Evolutionary conservation across 2,329 filamentous ascomycete species (phyloP), one percentile per base, ranked within the genome.

Genomic region (Colletotrichum eremochloae): DNA sequence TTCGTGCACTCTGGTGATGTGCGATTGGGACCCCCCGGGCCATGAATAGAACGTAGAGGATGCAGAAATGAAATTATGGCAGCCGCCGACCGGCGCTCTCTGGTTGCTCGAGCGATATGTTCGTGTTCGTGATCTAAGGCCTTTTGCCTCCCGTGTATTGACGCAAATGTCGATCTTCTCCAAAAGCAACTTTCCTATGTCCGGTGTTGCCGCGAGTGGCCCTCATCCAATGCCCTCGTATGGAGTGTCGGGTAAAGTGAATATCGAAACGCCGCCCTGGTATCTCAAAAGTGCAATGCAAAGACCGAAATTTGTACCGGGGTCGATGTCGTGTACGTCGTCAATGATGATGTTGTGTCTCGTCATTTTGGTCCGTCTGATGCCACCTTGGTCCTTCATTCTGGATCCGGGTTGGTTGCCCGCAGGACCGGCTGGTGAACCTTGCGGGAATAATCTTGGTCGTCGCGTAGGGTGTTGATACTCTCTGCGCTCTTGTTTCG

Each of bases 381-480:
- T 60, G 36, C 40, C n/a, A 9, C 38, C 40, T 40, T 68, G 38
- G 24, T 24, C 38, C 11, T 48, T 73, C 31, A 68, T 61, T 81
- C 79, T 1, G 88, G 88, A 75, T 92, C 89, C 4, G 90, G 89
- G 76, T 92, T 92, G 40, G 84, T 89, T 11, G 89, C 89, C 74
- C 90, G 85, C n/a, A 92, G 83, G 9, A 91, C 88, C 12, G 86
- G 85, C 55, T 85, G 82, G 62, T 87, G 87, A 18, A 92, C 89
- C 75, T 85, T 84, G 74, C 90, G 84, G 50, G 90, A 91, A 77
- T 92, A 92, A 75, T 92, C 90, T 71, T 90, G 89, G 73, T 92
- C 89, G 77, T 92, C 90, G 68, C 87, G 87, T 6, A 92, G 81
- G 1, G 90, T 91, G 75, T 88, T 88, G 77, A 92, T 81, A 77